A percentile compares a stretch with the other conserved stretches of the same genome.
Conservation (phyloP, 2,329 filamentous ascomycete species). For the Penicillium frequentans region DNA sequence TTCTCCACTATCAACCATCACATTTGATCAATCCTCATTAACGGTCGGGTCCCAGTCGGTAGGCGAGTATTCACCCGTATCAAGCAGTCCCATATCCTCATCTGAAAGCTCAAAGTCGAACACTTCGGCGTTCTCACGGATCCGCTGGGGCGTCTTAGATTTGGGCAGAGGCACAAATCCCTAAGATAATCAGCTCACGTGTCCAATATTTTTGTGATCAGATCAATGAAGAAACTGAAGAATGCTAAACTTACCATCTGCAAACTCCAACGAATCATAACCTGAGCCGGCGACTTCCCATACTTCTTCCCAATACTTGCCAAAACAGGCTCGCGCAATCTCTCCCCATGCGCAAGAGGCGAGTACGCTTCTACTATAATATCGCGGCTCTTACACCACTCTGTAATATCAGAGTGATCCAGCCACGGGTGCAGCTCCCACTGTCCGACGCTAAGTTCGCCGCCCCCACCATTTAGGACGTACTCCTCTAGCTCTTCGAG, state of each 20-base stretch:
- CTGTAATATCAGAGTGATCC: slow-evolving; percentile 65
- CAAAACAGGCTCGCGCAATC: slow-evolving; percentile 68
- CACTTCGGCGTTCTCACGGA: slow-evolving; percentile 60
- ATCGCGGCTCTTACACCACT: slow-evolving; percentile 63
- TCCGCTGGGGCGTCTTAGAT: slow-evolving; percentile 58
- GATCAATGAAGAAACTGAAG: slow-evolving; percentile 31
- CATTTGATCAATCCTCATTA: slow-evolving; percentile 27
- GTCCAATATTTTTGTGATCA: not conserved
- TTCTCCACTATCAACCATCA: not conserved
- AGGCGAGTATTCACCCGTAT: slow-evolving; percentile 58
- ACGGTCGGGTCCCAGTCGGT: slow-evolving; percentile 59
- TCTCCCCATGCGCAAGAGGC: slow-evolving; percentile 69
- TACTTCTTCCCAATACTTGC: slow-evolving; percentile 66
- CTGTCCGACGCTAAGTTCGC: slow-evolving; percentile 72
- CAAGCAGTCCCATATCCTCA: slow-evolving; percentile 58
- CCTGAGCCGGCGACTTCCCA: slow-evolving; percentile 67
- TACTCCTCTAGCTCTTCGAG: slow-evolving; percentile 62
- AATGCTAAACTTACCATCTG: slow-evolving; percentile 63
- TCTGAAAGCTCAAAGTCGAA: slow-evolving; percentile 61
- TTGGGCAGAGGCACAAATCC: slow-evolving; percentile 65
- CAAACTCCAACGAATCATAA: slow-evolving; percentile 75
- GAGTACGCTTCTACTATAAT: slow-evolving; percentile 80
- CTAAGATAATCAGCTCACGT: slow-evolving; percentile 30
- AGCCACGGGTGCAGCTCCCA: slow-evolving; percentile 84
- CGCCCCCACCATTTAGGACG: slow-evolving; percentile 60